phyloP scores from a whole-genome alignment of 2,329 filamentous ascomycete genomes.

The Mycocentrospora acerina region DNA sequence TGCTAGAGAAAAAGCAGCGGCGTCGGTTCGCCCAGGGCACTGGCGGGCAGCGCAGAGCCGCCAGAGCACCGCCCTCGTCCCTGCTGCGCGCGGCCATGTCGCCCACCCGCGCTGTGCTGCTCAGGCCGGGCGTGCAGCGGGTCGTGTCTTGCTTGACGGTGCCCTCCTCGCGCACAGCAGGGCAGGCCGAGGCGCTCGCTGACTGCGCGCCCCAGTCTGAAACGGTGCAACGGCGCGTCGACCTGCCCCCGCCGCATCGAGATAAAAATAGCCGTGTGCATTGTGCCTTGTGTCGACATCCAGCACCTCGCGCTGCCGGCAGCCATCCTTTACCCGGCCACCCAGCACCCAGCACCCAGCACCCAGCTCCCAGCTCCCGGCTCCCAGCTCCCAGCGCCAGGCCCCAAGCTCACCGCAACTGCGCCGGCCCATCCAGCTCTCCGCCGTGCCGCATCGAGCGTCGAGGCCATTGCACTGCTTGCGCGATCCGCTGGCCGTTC shows the following conservation, averaged over 20 bases:
- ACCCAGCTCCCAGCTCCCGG: slow-evolving; percentile 1
- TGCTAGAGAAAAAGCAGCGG: too few relatives aligned
- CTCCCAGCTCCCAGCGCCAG: background rate
- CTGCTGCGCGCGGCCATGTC: too few relatives aligned
- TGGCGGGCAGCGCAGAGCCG: too few relatives aligned
- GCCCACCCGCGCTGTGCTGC: too few relatives aligned
- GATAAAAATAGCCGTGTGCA: slow-evolving; percentile 31
- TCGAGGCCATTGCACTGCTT: slow-evolving; percentile 11
- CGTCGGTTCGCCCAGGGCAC: too few relatives aligned
- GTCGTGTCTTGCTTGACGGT: too few relatives aligned
- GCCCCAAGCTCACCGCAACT: slow-evolving; percentile 6
- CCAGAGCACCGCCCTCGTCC: too few relatives aligned
- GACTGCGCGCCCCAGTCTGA: slow-evolving; percentile 24
- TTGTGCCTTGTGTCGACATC: slow-evolving; percentile 1
- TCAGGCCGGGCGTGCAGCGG: too few relatives aligned
- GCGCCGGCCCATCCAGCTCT: slow-evolving; percentile 5
- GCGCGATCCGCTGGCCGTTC: slow-evolving; percentile 23
- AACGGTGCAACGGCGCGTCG: slow-evolving; percentile 31
- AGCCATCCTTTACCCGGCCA: too few relatives aligned
- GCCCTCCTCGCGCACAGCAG: too few relatives aligned
- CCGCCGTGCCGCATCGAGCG: slow-evolving; percentile 11
- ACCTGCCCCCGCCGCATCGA: slow-evolving; percentile 19
- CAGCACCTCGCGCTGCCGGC: slow-evolving; percentile 2
- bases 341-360: background rate
- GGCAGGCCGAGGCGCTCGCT: slow-evolving; percentile 7